Evolutionary conservation across 768 basidiomycete genomes (phyloP).

Genomic region (Rhizopogon salebrosus): DNA sequence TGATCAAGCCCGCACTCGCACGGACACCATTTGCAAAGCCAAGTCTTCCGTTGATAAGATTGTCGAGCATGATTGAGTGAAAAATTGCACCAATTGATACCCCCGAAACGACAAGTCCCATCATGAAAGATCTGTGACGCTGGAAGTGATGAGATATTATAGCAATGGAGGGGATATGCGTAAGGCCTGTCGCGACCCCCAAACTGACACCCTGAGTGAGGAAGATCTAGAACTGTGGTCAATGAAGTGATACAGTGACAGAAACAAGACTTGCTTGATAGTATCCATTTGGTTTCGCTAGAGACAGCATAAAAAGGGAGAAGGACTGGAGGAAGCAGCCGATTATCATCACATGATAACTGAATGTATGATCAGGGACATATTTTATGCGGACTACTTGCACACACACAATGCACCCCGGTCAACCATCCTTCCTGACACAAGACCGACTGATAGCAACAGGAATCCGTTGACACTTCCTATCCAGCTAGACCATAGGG

Average conservation of each 20-base stretch:
- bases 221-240: conserved; percentile 25
- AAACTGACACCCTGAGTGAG: conserved; percentile 38
- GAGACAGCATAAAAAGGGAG: conserved; percentile 33
- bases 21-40: conserved; percentile 40
- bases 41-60: conserved; percentile 30
- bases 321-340: conserved; percentile 23
- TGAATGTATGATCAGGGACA: not conserved
- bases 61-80: conserved; percentile 59
- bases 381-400: too few species aligned
- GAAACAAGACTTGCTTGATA: conserved; percentile 26
- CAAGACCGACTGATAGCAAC: too few species aligned
- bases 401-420: too few species aligned
- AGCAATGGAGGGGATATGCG: conserved; percentile 39
- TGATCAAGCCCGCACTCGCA: conserved; percentile 34
- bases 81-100: conserved; percentile 49
- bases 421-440: too few species aligned
- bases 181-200: conserved; percentile 37
- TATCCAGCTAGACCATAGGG: too few species aligned
- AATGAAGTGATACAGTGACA: not conserved
- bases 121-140: conserved; percentile 33
- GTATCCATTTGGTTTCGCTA: conserved; percentile 27
- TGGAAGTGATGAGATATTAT: conserved; percentile 42
- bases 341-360: conserved; percentile 9
- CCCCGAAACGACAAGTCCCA: conserved; percentile 41
- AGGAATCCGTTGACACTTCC: too few species aligned